Base-by-base conservation (phyloP, 768 basidiomycete species). In the Omphalotus guepiniiformis region DNA sequence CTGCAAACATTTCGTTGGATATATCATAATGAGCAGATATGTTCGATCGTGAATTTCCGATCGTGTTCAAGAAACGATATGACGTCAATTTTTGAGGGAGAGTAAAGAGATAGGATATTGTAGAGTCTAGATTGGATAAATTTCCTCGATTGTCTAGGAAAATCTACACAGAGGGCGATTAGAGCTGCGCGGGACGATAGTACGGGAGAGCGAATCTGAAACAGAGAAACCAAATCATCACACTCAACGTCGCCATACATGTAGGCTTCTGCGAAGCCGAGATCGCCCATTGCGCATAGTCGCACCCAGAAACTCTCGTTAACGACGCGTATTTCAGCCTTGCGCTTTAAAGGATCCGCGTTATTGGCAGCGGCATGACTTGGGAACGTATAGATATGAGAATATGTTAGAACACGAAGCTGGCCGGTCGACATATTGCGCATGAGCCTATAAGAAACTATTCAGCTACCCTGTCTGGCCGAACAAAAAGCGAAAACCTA, bases 11-110 rank as follows among this genome's bases (percentile, higher is more conserved):
- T 6, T 73, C 75, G 58, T 90, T 88, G 4, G 82, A 83, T 41
- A 88, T 82, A 58, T 90, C 87, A 60, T 89, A 88, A 61, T 88
- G 85, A 3, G 85, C 83, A 28, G 79, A 80, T 52, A 87, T 84
- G 57, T 88, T 88, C 13, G 74, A 77, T 6, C 78, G 69, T 7
- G 81, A 76, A 58, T 83, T 85, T 40, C 75, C 68, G 35, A 88
- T 72, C 4, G 82, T 79, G 58, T 83, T 84, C 42, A 82, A 67
- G 55, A 88, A 82, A 16, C 79, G 74, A 39, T 76, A 78, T 22
- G 77, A 78, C 4, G 79, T 78, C 21, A 82, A 55, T 50, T 72
- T 73, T 45, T 79, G 73, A 6, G 79, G 73, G 26, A 80, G 53
- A 1, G 72, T 73, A 58, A 82, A 76, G 15, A 85, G 62, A 32